These are phyloP conservation scores for Sugiyamaella novakii DNA, from an alignment of 1,139 yeast species.

Conservation along the genomic window DNA sequence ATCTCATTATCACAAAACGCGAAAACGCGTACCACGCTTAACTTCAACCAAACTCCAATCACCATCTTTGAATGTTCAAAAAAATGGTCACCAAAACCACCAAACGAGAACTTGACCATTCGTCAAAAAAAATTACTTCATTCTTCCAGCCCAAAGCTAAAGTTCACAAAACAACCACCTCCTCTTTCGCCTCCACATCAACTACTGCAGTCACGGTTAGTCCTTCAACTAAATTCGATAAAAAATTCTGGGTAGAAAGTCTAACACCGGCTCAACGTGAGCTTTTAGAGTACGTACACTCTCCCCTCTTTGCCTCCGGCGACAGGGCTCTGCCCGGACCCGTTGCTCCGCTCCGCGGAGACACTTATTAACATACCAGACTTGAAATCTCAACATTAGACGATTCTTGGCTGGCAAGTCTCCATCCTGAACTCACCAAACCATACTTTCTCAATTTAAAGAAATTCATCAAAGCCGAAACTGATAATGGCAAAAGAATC, in stretches of 20 bases:
- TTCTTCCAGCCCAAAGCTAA: slow-evolving; percentile 31
- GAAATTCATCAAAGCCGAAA: slow-evolving; percentile 51
- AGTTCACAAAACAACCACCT: slow-evolving; percentile 15
- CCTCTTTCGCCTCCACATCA: not conserved
- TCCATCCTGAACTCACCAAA: slow-evolving; percentile 74
- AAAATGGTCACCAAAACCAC: slow-evolving; percentile 17
- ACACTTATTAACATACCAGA: slow-evolving; percentile 26
- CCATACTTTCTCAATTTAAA: slow-evolving; percentile 83
- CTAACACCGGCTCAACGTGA: slow-evolving; percentile 56
- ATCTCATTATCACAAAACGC: not conserved
- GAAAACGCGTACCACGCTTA: not conserved
- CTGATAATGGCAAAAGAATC: slow-evolving; percentile 47
- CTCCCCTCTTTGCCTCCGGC: too few species aligned
- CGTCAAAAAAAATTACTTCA: slow-evolving; percentile 26
- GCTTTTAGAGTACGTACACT: slow-evolving; percentile 51
- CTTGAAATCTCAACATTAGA: slow-evolving; percentile 74
- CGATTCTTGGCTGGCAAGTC: slow-evolving; percentile 71
- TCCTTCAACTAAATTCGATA: slow-evolving; percentile 45
- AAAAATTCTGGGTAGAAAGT: slow-evolving; percentile 54
- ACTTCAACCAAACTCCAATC: too few species aligned
- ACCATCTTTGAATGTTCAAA: too few species aligned
- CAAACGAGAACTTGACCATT: slow-evolving; percentile 26
- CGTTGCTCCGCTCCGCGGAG: too few species aligned
- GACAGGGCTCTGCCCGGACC: too few species aligned
- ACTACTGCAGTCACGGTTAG: not conserved